Conservation (phyloP, 495 filamentous ascomycete species). For the Sporormia fimetaria region DNA sequence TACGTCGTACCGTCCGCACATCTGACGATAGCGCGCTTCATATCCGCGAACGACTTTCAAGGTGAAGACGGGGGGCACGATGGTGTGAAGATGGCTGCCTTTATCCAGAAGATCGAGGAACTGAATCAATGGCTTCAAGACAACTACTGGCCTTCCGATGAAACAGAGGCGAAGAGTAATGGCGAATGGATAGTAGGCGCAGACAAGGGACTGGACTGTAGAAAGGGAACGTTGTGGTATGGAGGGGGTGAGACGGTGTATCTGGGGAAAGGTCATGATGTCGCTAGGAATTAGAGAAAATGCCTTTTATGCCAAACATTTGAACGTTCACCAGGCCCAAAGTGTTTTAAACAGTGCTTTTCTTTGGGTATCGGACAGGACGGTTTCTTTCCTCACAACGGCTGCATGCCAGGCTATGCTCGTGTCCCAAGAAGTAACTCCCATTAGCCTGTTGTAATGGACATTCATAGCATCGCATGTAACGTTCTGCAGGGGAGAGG, state of each 20-base stretch:
- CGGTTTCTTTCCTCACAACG: no score
- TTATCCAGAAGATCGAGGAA: conserved; percentile 58
- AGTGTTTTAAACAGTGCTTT: no score
- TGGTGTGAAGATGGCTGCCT: conserved; percentile 40
- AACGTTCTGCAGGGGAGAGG: background rate
- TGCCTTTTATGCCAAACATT: no score
- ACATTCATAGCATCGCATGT: conserved; percentile 12
- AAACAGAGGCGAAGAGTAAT: conserved; percentile 33
- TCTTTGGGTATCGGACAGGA: no score
- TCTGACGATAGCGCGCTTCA: conserved; percentile 73
- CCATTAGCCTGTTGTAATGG: conserved; percentile 13
- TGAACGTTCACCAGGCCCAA: no score
- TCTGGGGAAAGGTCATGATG: conserved; percentile 55
- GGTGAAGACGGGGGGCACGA: conserved; percentile 27
- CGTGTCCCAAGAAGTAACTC: background rate
- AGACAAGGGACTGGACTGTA: conserved; percentile 60
- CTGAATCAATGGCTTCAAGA: conserved; percentile 60
- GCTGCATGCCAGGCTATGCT: background rate
- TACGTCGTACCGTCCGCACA: conserved; percentile 84
- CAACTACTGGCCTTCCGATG: conserved; percentile 53
- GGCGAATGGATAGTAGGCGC: conserved; percentile 64
- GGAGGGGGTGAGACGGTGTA: conserved; percentile 58
- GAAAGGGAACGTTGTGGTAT: conserved; percentile 69
- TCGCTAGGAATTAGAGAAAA: no score
- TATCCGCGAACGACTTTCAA: conserved; percentile 42